Percentiles rank a stretch among this genome's conserved stretches.
These are phyloP conservation scores for Amylostereum areolatum DNA, from an alignment of 1,284 basidiomycete species.

Conservation along the genomic window DNA sequence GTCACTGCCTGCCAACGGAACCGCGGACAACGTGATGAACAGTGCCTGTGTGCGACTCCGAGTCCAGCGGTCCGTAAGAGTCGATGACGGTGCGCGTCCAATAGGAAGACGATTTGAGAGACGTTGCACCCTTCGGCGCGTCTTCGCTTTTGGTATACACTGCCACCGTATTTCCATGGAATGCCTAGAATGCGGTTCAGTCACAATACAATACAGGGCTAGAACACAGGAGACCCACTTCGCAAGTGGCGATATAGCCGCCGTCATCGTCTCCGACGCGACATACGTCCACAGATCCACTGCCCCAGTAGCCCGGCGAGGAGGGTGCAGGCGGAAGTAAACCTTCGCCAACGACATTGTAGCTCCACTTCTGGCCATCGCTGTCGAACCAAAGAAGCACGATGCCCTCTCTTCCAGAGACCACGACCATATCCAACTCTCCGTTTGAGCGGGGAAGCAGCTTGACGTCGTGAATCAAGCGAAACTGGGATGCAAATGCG, in stretches of 20 bases:
- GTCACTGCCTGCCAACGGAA: slow-evolving; percentile 11
- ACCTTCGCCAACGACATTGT: slow-evolving; percentile 18
- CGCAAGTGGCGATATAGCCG: slow-evolving; percentile 23
- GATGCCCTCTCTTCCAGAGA: slow-evolving; percentile 24
- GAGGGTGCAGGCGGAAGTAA: slow-evolving; percentile 12
- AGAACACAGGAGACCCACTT: slow-evolving; percentile 12
- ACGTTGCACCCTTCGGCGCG: slow-evolving; percentile 14
- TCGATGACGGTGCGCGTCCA: slow-evolving; percentile 23
- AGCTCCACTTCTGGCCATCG: slow-evolving; percentile 8
- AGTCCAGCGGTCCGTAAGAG: slow-evolving; percentile 21
- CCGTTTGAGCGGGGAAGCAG: slow-evolving; percentile 16
- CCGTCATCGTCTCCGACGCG: slow-evolving; percentile 19
- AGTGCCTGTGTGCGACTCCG: slow-evolving; percentile 17
- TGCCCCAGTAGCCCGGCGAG: slow-evolving; percentile 14
- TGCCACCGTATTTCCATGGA: slow-evolving; percentile 24
- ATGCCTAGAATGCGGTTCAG: slow-evolving; percentile 14
- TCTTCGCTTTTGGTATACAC: slow-evolving; percentile 19
- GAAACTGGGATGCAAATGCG: slow-evolving; percentile 10
- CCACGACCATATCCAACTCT: slow-evolving; percentile 19
- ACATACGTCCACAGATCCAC: slow-evolving; percentile 19
- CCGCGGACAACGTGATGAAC: slow-evolving; percentile 20
- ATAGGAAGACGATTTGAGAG: slow-evolving; percentile 3
- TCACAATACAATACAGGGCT: background rate
- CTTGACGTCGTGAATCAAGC: slow-evolving; percentile 22
- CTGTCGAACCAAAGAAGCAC: slow-evolving; percentile 19